Evolutionary conservation across 192 early-diverging fungal genomes (phyloP), one percentile per base, ranked within the genome.

Genomic region (Podila epicladia): DNA sequence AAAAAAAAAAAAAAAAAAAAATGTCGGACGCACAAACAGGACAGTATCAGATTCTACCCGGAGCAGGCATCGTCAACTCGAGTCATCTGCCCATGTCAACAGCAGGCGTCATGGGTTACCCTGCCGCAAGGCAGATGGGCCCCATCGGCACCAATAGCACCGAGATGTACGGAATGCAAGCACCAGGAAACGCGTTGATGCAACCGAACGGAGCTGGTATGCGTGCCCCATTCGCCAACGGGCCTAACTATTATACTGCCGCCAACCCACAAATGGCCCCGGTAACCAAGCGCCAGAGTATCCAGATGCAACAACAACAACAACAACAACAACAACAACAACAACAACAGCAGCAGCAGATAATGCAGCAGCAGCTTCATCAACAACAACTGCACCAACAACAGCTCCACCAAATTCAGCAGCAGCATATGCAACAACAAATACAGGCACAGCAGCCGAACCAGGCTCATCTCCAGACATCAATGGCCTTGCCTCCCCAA

Each of bases 31-130:
- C 53, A 55, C 53, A 55, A 55, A 20, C 53, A 55, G 53, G 53
- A 55, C 53, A 55, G 53, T n/a, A 55, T 55, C 53, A 55, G 53
- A 55, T 55, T 55, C 53, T 55, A 55, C 53, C 53, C 53, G 53
- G 53, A 55, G n/a, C 24, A 22, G 53, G 53, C 53, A 55, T 55
- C 53, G 53, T 55, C 19, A 55, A 55, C 53, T 22, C 53, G 24
- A 24, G 53, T 55, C 53, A 55, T 55, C 53, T 55, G 15, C 53
- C 53, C 19, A 22, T 55, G 53, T 55, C 53, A 9, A 17, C 53
- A 20, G 24, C 53, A 17, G 53, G 53, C 53, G 53, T 55, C n/a
- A 55, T 55, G 53, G 53, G 53, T 1, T 55, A 55, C 53, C 53
- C 53, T 24, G 53, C 53, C 7, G 53, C 20, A n/a, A 55, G 53